Evolutionary conservation across 176 grass and related monocot species (phyloP).

Genomic region (Oryza glumipatula): DNA sequence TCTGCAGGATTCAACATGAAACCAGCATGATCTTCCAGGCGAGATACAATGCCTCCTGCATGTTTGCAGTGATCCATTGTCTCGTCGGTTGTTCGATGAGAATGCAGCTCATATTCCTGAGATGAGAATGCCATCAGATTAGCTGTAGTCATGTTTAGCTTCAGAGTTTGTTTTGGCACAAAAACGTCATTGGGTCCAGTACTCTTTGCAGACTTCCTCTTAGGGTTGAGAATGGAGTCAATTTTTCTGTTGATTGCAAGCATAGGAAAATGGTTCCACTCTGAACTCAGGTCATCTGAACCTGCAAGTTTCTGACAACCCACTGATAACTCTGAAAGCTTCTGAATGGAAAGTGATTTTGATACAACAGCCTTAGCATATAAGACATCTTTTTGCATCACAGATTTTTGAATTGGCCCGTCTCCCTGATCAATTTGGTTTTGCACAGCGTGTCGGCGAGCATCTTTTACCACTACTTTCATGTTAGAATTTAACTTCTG

Average conservation of each 20-base stretch:
- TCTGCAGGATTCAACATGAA: constrained; percentile 38
- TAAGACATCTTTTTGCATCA: constrained; percentile 39
- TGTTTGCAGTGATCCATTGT: constrained; percentile 35
- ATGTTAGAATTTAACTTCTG: constrained; percentile 27
- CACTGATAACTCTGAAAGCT: constrained; percentile 41
- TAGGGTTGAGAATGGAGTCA: constrained; percentile 49
- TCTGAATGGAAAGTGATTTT: constrained; percentile 51
- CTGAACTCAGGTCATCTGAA: constrained; percentile 42
- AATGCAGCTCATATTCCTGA: constrained; percentile 36
- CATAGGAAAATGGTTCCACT: constrained; percentile 63
- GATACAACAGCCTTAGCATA: constrained; percentile 38
- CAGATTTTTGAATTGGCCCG: constrained; percentile 29
- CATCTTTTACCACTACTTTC: constrained; percentile 8
- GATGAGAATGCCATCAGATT: constrained; percentile 43
- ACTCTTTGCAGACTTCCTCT: constrained; percentile 27
- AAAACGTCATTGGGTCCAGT: constrained; percentile 29
- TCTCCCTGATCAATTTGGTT: constrained; percentile 27
- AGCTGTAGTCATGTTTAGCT: constrained; percentile 41
- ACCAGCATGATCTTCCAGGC: constrained; percentile 29
- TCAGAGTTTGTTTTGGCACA: constrained; percentile 39
- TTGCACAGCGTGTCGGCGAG: constrained; percentile 36
- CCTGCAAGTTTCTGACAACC: constrained; percentile 40
- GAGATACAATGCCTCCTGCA: constrained; percentile 24
- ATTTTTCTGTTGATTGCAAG: constrained; percentile 61
- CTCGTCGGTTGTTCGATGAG: constrained; percentile 30